Percentiles rank a stretch among this genome's conserved stretches.
Evolutionary conservation across 192 early-diverging fungal genomes (phyloP).

Genomic region (Entomortierella lignicola): DNA sequence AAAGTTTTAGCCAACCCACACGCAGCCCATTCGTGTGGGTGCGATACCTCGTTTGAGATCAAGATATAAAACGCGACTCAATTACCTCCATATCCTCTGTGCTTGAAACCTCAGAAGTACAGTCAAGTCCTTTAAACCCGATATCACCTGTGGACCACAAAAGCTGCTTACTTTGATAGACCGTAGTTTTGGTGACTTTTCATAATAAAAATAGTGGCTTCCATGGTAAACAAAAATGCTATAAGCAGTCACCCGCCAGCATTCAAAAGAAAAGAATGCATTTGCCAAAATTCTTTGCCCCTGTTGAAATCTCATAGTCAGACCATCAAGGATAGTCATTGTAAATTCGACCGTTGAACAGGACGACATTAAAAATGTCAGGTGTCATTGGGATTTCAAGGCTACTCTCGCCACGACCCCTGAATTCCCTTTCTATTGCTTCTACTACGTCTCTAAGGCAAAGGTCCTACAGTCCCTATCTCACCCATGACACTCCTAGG

Average conservation of each 20-base stretch:
- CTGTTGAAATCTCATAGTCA: background rate
- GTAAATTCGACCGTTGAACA: too few species aligned
- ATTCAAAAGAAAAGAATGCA: too few species aligned
- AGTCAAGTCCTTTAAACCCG: too few species aligned
- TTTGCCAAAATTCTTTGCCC: background rate
- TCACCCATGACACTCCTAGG: background rate
- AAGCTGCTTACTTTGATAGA: too few species aligned
- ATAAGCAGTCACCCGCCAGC: slow-evolving; percentile 7
- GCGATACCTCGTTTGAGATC: slow-evolving; percentile 76
- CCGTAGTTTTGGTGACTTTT: too few species aligned
- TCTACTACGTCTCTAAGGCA: background rate
- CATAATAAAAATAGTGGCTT: too few species aligned
- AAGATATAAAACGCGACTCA: slow-evolving; percentile 57
- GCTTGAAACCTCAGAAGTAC: too few species aligned
- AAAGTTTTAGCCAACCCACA: slow-evolving; percentile 82
- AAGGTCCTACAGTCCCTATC: too few species aligned
- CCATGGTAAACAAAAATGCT: background rate
- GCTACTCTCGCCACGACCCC: background rate
- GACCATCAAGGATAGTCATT: too few species aligned
- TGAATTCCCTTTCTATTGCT: background rate
- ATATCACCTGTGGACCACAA: too few species aligned
- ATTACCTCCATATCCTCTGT: too few species aligned
- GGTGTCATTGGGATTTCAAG: slow-evolving; percentile 37
- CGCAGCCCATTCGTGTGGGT: slow-evolving; percentile 76
- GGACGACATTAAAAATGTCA: slow-evolving; percentile 13